These are phyloP conservation scores for Canavalia ensiformis DNA, from an alignment of 306 rosid genomes.

Conservation along the genomic window DNA sequence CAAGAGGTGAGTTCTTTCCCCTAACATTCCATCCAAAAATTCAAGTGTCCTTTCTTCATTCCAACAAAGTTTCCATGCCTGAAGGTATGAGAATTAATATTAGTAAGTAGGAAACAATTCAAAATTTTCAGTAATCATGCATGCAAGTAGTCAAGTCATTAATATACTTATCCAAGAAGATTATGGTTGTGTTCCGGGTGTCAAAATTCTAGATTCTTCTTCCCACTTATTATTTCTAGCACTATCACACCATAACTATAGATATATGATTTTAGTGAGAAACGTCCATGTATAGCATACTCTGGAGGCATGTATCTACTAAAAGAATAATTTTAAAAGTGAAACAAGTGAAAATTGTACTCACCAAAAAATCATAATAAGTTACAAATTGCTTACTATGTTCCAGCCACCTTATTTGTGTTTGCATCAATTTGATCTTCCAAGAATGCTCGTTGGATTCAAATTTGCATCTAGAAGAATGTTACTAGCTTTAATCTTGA, in stretches of 20 bases:
- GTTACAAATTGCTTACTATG: neutral
- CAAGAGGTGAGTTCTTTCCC: neutral
- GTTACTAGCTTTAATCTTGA: constrained; percentile 33
- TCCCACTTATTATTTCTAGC: constrained; percentile 34
- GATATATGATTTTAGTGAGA: constrained; percentile 31
- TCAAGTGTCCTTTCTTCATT: neutral
- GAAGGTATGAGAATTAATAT: neutral
- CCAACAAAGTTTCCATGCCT: constrained; percentile 43
- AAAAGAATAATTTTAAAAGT: neutral
- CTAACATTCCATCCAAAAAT: neutral
- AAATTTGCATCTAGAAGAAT: constrained; percentile 12
- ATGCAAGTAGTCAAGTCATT: neutral
- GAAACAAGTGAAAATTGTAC: neutral
- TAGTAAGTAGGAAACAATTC: neutral
- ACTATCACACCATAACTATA: constrained; percentile 36
- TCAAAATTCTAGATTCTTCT: neutral
- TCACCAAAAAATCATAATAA: neutral
- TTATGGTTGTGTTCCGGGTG: constrained; percentile 3
- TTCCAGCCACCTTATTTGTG: constrained; percentile 16
- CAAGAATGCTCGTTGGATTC: neutral
- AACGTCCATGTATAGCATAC: constrained; percentile 17
- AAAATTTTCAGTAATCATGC: neutral
- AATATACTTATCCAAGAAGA: constrained; percentile 35
- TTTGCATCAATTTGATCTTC: constrained; percentile 31
- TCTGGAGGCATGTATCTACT: constrained; percentile 46